Evolutionary conservation across 1,284 basidiomycete genomes (phyloP), one percentile per base, ranked within the genome.

Genomic region (Neotropicomus parvogracilis): DNA sequence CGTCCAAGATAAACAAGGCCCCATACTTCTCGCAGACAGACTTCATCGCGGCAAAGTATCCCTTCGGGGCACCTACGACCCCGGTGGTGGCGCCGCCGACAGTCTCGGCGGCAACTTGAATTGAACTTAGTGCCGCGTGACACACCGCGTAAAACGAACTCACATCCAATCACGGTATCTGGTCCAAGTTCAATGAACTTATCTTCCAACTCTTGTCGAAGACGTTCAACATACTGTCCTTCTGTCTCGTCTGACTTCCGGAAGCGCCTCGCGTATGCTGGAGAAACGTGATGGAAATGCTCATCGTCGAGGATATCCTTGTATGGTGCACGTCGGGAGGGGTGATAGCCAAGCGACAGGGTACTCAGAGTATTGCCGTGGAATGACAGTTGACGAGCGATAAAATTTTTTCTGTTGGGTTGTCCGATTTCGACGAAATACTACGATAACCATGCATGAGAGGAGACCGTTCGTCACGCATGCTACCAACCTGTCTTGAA

Each of bases 1-100:
- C 91, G 61, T 94, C 91, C 35, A 92, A 75, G 38, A 91, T 88
- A 64, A 93, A 83, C n/a, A 94, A 68, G 1, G 86, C 88, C 6
- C 87, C 91, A 55, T 92, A 86, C 61, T 88, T 88, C 45, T 90
- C 79, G 59, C 91, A 92, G n/a, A 94, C 86, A 7, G 80, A 80
- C 59, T 88, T 89, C 80, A 93, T 89, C 4, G 86, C 87, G 64
- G 79, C 80, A 60, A 90, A 85, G 59, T 91, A 90, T 3, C 87
- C 88, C 57, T 83, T 85, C 1, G 88, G 88, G 9, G 88, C 81
- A 29, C 83, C 65, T 4, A 88, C 72, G 17, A 78, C 83, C 24
- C 91, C 91, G 0, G 85, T 83, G 0, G 90, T 85, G 0, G 90
- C 91, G 27, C 91, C 91, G 3, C 90, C 85, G 4, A 91, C 91